Evolutionary conservation across 768 basidiomycete genomes (phyloP).

Genomic region (Obba rivulosa): DNA sequence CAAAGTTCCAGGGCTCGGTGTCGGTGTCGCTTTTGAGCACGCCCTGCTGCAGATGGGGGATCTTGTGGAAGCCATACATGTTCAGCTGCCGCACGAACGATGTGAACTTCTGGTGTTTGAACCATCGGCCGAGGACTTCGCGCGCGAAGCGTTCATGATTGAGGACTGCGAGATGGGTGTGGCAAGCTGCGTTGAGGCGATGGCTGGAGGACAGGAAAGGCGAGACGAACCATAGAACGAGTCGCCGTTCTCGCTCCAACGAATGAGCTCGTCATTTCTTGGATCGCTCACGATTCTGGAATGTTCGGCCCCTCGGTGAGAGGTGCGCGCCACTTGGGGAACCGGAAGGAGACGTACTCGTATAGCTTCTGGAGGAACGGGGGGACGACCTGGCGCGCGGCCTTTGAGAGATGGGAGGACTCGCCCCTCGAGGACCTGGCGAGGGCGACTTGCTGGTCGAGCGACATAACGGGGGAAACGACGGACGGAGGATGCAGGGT

Average conservation of each 20-base stretch:
- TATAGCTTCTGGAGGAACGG: slow-evolving; percentile 92
- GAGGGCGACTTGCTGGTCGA: slow-evolving; percentile 56
- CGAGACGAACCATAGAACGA: slow-evolving; percentile 81
- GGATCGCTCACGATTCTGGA: slow-evolving; percentile 88
- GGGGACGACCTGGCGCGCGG: slow-evolving; percentile 54
- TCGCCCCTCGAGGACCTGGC: slow-evolving; percentile 35
- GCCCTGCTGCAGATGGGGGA: slow-evolving; percentile 93
- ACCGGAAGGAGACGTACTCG: slow-evolving; percentile 50
- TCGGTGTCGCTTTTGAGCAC: slow-evolving; percentile 80
- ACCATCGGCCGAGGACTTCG: slow-evolving; percentile 88
- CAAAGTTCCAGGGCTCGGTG: slow-evolving; percentile 88
- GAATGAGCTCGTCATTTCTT: slow-evolving; percentile 75
- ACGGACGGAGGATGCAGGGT: too few relatives aligned
- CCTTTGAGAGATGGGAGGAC: slow-evolving; percentile 38
- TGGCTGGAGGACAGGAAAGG: not conserved
- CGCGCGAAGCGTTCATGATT: slow-evolving; percentile 88
- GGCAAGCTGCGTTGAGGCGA: not conserved
- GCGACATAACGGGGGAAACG: slow-evolving; percentile 30
- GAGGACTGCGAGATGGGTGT: slow-evolving; percentile 49
- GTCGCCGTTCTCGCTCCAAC: slow-evolving; percentile 89
- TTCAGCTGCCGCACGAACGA: slow-evolving; percentile 92
- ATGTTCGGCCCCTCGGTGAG: not conserved
- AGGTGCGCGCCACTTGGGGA: too few relatives aligned
- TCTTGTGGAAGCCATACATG: slow-evolving; percentile 95
- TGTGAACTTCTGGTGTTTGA: slow-evolving; percentile 95